Percentiles rank a stretch among this genome's conserved stretches.
These are phyloP conservation scores for Pyricularia pennisetigena DNA, from an alignment of 2,329 filamentous ascomycete genomes.

Conservation along the genomic window DNA sequence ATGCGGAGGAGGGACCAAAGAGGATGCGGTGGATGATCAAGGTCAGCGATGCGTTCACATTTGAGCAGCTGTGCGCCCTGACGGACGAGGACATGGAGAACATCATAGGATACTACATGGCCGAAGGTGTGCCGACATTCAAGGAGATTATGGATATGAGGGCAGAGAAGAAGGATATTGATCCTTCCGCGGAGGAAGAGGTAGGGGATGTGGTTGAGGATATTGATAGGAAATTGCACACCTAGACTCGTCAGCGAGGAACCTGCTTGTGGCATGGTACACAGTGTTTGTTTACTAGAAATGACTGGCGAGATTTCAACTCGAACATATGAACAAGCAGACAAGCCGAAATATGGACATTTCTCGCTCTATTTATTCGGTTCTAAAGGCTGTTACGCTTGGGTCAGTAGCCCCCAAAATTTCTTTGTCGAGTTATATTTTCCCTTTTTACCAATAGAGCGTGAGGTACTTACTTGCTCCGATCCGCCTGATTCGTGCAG, in stretches of 20 bases:
- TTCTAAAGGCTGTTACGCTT: too few relatives aligned
- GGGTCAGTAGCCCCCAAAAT: not conserved
- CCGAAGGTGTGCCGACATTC: conserved; percentile 44
- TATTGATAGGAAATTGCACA: not conserved
- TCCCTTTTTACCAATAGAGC: not conserved
- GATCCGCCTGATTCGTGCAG: not conserved
- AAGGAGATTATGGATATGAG: conserved; percentile 47
- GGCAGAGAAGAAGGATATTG: conserved; percentile 8
- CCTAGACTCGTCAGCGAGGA: not conserved
- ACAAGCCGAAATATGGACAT: too few relatives aligned
- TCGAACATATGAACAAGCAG: too few relatives aligned
- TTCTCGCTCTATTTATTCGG: too few relatives aligned
- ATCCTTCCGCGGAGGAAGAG: not conserved
- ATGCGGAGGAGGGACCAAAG: conserved; percentile 65
- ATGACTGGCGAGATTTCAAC: too few relatives aligned
- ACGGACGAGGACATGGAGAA: conserved; percentile 75
- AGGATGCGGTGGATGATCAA: conserved; percentile 94
- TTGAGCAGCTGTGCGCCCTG: conserved; percentile 78
- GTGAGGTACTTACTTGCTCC: not conserved
- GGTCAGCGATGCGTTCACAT: conserved; percentile 78
- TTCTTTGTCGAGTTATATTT: not conserved
- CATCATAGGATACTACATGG: conserved; percentile 65
- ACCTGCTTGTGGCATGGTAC: not conserved
- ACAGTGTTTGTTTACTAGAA: too few relatives aligned
- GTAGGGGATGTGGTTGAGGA: not conserved